These are phyloP conservation scores for Fusarium marasasianum DNA, from an alignment of 2,329 filamentous ascomycete genomes.

Conservation along the genomic window DNA sequence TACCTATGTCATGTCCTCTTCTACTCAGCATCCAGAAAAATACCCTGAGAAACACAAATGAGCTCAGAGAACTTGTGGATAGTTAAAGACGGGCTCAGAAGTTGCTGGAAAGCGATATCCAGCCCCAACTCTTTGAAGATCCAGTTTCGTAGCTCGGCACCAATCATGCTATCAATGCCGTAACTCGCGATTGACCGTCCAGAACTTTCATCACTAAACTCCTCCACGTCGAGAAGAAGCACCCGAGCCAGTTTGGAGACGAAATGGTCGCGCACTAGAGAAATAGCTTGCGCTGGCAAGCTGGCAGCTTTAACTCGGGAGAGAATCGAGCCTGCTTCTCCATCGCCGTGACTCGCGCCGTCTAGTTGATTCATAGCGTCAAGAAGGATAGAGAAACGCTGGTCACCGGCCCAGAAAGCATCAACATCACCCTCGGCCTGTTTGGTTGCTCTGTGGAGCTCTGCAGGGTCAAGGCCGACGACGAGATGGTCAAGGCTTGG, in stretches of 20 bases:
- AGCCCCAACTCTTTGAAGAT: not conserved
- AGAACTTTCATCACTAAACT: not conserved
- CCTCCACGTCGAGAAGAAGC: not conserved
- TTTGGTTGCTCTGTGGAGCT: not conserved
- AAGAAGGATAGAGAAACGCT: not conserved
- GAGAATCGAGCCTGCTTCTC: not conserved
- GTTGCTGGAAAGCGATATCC: not conserved
- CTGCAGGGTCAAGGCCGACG: not conserved
- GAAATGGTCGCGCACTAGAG: not conserved
- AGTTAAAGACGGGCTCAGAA: not conserved
- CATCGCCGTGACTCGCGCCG: not conserved
- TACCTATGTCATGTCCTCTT: not conserved
- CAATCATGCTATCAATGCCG: not conserved
- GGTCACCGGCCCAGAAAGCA: not conserved
- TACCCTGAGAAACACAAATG: too few species aligned
- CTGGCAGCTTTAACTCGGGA: not conserved
- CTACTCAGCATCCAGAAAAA: not conserved
- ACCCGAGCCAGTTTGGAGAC: not conserved
- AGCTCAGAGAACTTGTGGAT: not conserved
- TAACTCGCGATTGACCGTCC: not conserved
- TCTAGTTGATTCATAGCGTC: not conserved
- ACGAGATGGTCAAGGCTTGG: not conserved
- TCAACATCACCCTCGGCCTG: not conserved
- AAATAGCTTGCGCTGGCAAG: not conserved
- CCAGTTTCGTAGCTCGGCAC: not conserved